phyloP scores from a whole-genome alignment of 1,284 basidiomycete genomes.

The Ceratobasidium sp. region DNA sequence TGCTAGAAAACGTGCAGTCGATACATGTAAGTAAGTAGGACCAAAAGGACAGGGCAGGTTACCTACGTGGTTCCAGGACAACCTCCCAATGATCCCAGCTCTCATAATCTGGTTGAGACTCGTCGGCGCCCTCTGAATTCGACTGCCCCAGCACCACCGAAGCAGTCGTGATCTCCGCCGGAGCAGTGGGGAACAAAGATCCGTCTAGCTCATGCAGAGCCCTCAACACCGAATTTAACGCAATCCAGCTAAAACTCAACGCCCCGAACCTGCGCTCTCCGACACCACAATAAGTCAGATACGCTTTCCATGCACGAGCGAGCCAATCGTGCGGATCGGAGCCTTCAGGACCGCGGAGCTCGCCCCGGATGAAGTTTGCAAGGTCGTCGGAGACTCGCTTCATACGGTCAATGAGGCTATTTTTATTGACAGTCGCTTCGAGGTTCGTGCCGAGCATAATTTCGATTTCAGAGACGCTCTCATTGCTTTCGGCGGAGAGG shows the following conservation, averaged over 20 bases:
- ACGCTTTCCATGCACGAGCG: constrained; percentile 43
- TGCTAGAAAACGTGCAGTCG: background rate
- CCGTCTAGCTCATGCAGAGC: constrained; percentile 39
- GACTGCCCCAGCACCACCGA: no score
- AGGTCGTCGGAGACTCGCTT: constrained; percentile 26
- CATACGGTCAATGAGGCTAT: constrained; percentile 42
- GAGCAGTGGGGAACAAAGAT: background rate
- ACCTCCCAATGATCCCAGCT: no score
- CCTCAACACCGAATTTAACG: constrained; percentile 68
- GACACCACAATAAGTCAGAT: constrained; percentile 1
- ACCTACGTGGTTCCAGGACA: background rate
- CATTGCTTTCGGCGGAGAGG: constrained; percentile 27
- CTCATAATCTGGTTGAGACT: no score
- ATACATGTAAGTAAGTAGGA: no score
- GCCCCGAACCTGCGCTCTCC: constrained; percentile 65
- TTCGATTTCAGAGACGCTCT: constrained; percentile 44
- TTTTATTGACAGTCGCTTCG: constrained; percentile 15
- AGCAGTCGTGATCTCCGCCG: no score
- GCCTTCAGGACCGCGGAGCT: constrained; percentile 26
- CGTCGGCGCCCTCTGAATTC: no score
- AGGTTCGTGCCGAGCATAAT: constrained; percentile 47
- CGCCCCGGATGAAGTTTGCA: background rate
- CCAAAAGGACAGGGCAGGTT: background rate
- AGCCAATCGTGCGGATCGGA: constrained; percentile 10
- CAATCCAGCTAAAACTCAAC: constrained; percentile 72